Evolutionary conservation across 2,329 filamentous ascomycete genomes (phyloP).

Genomic region (Rhinocladiella mackenziei): DNA sequence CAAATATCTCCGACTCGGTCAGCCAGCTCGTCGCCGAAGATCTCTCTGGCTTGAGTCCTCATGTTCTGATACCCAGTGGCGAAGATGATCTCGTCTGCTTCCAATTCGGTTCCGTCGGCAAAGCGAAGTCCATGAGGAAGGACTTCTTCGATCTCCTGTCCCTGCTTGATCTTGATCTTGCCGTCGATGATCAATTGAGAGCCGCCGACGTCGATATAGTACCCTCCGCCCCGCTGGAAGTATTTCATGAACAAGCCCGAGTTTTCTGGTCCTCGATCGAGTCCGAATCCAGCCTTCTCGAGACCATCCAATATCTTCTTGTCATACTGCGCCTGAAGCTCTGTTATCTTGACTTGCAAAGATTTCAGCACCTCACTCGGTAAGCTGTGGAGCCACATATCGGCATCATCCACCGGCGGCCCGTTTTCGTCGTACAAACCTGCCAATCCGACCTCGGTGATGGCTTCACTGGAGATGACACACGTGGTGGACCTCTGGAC

Average conservation of each 20-base stretch:
- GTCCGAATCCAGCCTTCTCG: conserved; percentile 56
- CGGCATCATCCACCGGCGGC: conserved; percentile 62
- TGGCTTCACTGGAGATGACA: conserved; percentile 56
- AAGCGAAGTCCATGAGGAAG: conserved; percentile 49
- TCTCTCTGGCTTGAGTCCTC: conserved; percentile 54
- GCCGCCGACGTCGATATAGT: conserved; percentile 67
- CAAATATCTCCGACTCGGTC: conserved; percentile 58
- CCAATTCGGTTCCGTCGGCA: conserved; percentile 55
- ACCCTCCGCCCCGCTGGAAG: conserved; percentile 62
- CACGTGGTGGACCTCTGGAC: conserved; percentile 64
- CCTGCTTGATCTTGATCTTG: conserved; percentile 62
- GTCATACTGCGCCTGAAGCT: conserved; percentile 16
- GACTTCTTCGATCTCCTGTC: conserved; percentile 55
- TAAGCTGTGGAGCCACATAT: conserved; percentile 56
- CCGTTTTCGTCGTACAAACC: conserved; percentile 47
- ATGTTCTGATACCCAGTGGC: conserved; percentile 63
- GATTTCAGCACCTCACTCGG: conserved; percentile 60
- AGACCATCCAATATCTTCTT: conserved; percentile 40
- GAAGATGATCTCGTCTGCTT: conserved; percentile 62
- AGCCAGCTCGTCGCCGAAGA: conserved; percentile 61
- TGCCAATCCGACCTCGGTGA: conserved; percentile 52
- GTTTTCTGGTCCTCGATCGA: conserved; percentile 56
- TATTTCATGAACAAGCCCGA: conserved; percentile 60
- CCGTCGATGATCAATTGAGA: conserved; percentile 60
- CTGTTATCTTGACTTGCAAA: conserved; percentile 41